phyloP scores from a whole-genome alignment of 2,329 filamentous ascomycete genomes.

The Pleoardoris graminearum region DNA sequence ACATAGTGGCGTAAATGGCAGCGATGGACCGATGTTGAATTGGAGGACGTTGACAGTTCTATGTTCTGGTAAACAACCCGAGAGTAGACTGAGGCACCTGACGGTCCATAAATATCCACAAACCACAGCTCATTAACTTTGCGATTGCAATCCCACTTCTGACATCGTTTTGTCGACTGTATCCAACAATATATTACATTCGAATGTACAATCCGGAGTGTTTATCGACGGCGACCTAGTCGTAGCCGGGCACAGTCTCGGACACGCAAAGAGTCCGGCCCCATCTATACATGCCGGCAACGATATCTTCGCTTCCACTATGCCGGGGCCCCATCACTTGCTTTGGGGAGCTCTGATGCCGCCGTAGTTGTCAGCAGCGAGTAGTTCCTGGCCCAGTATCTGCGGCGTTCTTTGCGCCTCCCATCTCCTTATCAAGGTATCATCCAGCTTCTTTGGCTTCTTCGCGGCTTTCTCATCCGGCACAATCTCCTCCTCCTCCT shows the following conservation, averaged over 20 bases:
- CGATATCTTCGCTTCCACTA: not conserved
- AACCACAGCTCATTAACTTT: too few relatives aligned
- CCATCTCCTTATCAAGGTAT: slow-evolving; percentile 45
- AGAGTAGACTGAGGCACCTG: too few relatives aligned
- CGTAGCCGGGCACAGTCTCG: not conserved
- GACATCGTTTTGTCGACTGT: too few relatives aligned
- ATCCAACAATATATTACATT: slow-evolving; percentile 13
- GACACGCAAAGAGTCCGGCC: not conserved
- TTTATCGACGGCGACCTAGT: too few relatives aligned
- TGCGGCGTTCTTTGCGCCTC: slow-evolving; percentile 29
- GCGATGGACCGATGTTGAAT: too few relatives aligned
- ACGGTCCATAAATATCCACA: too few relatives aligned
- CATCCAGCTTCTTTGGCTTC: slow-evolving; percentile 18
- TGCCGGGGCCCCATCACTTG: not conserved
- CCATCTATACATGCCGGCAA: not conserved
- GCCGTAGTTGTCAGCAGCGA: not conserved
- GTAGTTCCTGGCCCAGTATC: slow-evolving; percentile 7
- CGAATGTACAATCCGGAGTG: slow-evolving; percentile 10
- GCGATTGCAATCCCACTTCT: too few relatives aligned
- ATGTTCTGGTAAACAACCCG: too few relatives aligned
- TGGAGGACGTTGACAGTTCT: too few relatives aligned
- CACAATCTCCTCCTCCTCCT: slow-evolving; percentile 12
- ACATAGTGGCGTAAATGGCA: too few relatives aligned
- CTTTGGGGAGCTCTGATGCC: not conserved
- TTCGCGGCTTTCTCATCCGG: slow-evolving; percentile 12